Conservation (phyloP, 192 early-diverging fungal genomes). For the Coemansia sp. region DNA sequence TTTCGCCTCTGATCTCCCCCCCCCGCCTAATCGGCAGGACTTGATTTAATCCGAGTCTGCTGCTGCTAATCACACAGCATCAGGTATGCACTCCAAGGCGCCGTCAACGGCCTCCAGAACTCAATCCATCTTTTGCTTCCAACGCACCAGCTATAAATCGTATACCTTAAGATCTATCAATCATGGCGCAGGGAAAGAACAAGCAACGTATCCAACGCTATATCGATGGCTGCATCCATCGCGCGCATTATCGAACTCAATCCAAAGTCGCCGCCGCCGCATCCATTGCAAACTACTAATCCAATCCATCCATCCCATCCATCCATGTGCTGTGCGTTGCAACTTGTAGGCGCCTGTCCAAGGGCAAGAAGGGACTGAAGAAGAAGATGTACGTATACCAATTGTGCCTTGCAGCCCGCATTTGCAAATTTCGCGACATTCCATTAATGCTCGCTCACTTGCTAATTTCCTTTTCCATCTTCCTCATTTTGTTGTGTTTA, state of each 20-base stretch:
- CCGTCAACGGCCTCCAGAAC: too few species aligned
- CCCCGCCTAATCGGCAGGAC: too few species aligned
- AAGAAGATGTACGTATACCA: slow-evolving; percentile 91
- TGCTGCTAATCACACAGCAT: too few species aligned
- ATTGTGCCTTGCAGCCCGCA: too few species aligned
- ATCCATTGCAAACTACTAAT: slow-evolving; percentile 13
- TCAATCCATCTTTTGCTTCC: slow-evolving; percentile 22
- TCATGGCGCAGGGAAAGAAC: slow-evolving; percentile 1
- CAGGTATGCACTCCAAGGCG: too few species aligned
- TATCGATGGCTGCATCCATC: slow-evolving; percentile 12
- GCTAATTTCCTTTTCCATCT: not conserved
- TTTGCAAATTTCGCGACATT: too few species aligned
- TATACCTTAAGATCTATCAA: slow-evolving; percentile 12
- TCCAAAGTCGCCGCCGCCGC: too few species aligned
- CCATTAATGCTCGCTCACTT: not conserved
- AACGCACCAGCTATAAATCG: slow-evolving; percentile 7
- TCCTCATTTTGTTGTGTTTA: slow-evolving; percentile 14
- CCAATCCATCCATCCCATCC: slow-evolving; percentile 2
- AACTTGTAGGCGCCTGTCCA: slow-evolving; percentile 85
- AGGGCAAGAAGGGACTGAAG: slow-evolving; percentile 99
- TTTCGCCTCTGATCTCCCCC: too few species aligned
- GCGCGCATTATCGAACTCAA: too few species aligned
- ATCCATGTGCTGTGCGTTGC: not conserved
- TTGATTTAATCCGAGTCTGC: too few species aligned
- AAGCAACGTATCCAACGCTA: not conserved